Conservation (phyloP, 345 rosid species). For the Capsella bursapastoris region DNA sequence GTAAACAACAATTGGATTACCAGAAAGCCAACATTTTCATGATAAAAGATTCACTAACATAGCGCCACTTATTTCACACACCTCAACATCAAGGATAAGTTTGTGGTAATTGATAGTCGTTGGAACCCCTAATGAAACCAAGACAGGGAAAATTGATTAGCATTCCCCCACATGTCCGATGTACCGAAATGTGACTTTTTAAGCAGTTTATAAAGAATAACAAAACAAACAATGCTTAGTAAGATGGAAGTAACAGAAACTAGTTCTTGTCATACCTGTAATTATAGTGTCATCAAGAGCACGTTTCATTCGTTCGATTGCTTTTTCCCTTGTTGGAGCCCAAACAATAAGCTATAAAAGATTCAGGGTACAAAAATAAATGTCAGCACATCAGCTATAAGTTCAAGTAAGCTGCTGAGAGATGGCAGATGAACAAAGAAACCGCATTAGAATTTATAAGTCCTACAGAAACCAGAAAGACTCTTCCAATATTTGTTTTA, state of each 20-base stretch:
- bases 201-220: background rate
- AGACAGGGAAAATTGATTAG: background rate
- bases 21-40: conserved; percentile 14
- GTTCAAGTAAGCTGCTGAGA: background rate
- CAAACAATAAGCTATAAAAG: conserved; percentile 85
- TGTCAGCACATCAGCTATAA: conserved; percentile 9
- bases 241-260: background rate
- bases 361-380: conserved; percentile 13
- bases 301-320: conserved; percentile 97
- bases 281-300: conserved; percentile 94
- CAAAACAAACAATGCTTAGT: background rate
- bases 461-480: background rate
- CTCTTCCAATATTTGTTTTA: background rate
- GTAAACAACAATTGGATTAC: conserved; percentile 24
- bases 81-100: conserved; percentile 96
- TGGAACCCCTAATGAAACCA: conserved; percentile 74
- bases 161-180: background rate
- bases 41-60: background rate
- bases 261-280: conserved; percentile 54
- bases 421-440: background rate
- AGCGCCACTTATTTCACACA: conserved; percentile 39
- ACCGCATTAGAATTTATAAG: background rate
- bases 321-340: conserved; percentile 99
- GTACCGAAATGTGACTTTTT: background rate
- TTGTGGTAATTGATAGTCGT: conserved; percentile 96